Evolutionary conservation across 139 green algal genomes (phyloP), one percentile per base, ranked within the genome.

Genomic region (Chlorella ohadii): DNA sequence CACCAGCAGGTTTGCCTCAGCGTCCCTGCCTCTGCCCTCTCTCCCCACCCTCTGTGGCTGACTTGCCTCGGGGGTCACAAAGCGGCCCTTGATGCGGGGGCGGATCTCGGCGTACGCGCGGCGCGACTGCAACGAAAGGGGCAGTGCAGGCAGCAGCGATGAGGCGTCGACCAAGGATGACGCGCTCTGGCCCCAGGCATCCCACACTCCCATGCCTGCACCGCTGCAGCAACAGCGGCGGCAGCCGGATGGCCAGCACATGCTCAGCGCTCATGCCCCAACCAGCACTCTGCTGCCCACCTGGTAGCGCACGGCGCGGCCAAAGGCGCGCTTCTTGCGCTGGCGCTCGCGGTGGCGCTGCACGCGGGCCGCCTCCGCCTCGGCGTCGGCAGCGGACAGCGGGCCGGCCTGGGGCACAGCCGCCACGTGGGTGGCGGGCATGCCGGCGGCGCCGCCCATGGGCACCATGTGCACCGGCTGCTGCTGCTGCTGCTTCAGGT

Each of bases 21-120:
- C n/a, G n/a, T n/a, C n/a, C n/a, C n/a, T n/a, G n/a, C n/a, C n/a
- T n/a, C n/a, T n/a, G n/a, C n/a, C n/a, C n/a, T n/a, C n/a, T n/a
- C n/a, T n/a, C n/a, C n/a, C n/a, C n/a, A n/a, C n/a, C n/a, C n/a
- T n/a, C n/a, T n/a, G n/a, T n/a, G n/a, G n/a, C n/a, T n/a, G n/a
- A 51, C 44, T 51, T 9, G 9, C 44, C 44, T 84, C 86, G 31
- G 81, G 86, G 59, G 75, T 87, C 31, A 87, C 86, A 81, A 89
- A 89, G 13, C 86, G 81, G 22, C 86, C 86, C 81, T 89, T 89
- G 76, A 89, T 89, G 44, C 86, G 79, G 16, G 86, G 86, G 75
- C 86, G 81, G 59, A 87, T 74, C 64, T 89, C 81, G 28, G 86
- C 86, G 44, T 89, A 89, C 0, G 86, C 86, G 27, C 68, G 67